These are phyloP conservation scores for Hygrocybe coccinea DNA, from an alignment of 768 basidiomycete genomes.

Conservation along the genomic window DNA sequence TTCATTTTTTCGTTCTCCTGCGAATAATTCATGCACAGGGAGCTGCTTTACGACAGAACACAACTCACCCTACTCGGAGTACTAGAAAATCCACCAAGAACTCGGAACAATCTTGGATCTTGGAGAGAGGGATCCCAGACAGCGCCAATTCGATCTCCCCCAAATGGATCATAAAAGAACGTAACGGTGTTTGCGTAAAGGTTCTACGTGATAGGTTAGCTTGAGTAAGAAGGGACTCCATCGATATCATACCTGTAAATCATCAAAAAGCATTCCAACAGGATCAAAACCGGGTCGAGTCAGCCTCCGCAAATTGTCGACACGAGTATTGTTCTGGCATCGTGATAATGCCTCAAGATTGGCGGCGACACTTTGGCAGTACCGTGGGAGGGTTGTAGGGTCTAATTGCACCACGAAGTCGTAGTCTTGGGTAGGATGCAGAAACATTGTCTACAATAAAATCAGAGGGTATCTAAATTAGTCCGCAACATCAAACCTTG, in stretches of 20 bases:
- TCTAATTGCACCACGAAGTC: conserved; percentile 79
- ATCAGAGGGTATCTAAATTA: conserved; percentile 2
- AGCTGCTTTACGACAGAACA: neutral
- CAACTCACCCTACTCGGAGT: conserved; percentile 44
- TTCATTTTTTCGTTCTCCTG: conserved; percentile 43
- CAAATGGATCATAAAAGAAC: conserved; percentile 79
- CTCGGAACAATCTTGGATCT: conserved; percentile 64
- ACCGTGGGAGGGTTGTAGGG: conserved; percentile 58
- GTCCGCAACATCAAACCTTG: conserved; percentile 41
- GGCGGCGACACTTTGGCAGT: conserved; percentile 62
- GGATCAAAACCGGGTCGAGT: conserved; percentile 78
- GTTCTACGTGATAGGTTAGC: conserved; percentile 37
- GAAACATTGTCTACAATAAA: conserved; percentile 65
- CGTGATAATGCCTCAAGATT: conserved; percentile 44
- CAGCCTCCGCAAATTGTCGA: conserved; percentile 32
- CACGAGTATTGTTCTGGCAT: conserved; percentile 39
- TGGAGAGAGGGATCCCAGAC: conserved; percentile 81
- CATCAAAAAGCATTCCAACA: conserved; percentile 55
- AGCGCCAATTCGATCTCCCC: conserved; percentile 72
- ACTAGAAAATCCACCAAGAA: conserved; percentile 77
- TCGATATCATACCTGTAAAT: conserved; percentile 75
- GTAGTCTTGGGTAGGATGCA: conserved; percentile 79
- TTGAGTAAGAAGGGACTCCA: conserved; percentile 13
- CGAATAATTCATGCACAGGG: neutral
- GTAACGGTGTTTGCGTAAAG: conserved; percentile 72